Base-by-base conservation (phyloP, 2,329 filamentous ascomycete genomes). In the Fusarium bulbicola region DNA sequence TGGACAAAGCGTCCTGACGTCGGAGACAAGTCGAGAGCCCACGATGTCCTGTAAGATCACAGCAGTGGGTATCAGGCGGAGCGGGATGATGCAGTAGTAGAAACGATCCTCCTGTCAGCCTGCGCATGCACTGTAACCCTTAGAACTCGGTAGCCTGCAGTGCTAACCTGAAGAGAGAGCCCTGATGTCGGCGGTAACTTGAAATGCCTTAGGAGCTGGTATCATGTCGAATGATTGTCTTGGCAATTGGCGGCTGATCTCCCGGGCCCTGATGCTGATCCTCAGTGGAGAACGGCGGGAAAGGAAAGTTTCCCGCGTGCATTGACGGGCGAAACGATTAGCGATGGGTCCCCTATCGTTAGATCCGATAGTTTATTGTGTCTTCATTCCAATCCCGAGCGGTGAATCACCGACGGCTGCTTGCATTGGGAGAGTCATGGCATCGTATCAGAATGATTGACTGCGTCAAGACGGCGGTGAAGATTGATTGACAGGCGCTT, bases 31-130 rank as follows among this genome's bases (percentile, higher is more conserved):
- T 49, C 10, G 37, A 28, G 24, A 42, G 26, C 36, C 54, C 36
- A 49, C 59, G 59, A 43, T 42, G 46, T 57, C 32, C 59, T 63
- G 59, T 50, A 63, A 36, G 47, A 63, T 71, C 37, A 37, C 57
- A 70, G 43, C 26, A 43, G 45, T 66, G 45, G 42, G 37, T 34
- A 52, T 37, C 50, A 61, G 54, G 46, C 54, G 47, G 65, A 54
- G 61, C 70, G 70, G 70, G 52, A 62, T 58, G 40, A 14, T 62
- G 65, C 70, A 73, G 66, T 59, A 49, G 37, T 40, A 56, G 68
- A 43, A 50, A 39, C 54, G 60, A 73, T 68, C 54, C 62, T 60
- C 60, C 62, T 71, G 59, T 52, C 63, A 71, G 59, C 62, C 47
- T 58, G 20, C 45, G 47, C 16, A 67, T 45, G 54, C 49, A 68